Evolutionary conservation across 352 stramenopile genomes (phyloP).

Genomic region (Phytopythium montanum): DNA sequence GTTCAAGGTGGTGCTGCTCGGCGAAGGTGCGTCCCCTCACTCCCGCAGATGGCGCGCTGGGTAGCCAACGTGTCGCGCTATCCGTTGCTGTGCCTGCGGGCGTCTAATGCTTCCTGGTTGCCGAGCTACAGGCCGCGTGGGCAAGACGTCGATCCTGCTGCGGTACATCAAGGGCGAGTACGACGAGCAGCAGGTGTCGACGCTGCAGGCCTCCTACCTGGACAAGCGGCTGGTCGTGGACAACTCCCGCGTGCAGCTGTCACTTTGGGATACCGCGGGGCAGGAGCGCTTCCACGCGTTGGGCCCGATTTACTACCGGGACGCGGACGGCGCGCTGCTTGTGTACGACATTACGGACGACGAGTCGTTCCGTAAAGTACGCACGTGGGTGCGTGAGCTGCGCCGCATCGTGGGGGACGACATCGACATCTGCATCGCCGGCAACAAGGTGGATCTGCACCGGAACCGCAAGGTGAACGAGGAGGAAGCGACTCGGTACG

Average conservation of each 20-base stretch:
- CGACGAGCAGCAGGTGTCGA: slow-evolving; percentile 90
- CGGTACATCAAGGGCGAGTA: slow-evolving; percentile 94
- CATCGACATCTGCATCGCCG: slow-evolving; percentile 90
- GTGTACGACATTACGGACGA: slow-evolving; percentile 93
- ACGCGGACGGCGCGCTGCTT: slow-evolving; percentile 84
- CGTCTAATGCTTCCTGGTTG: background rate
- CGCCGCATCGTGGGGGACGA: slow-evolving; percentile 89
- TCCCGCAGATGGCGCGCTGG: too few relatives aligned
- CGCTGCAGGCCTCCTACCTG: slow-evolving; percentile 92
- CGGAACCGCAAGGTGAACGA: slow-evolving; percentile 86
- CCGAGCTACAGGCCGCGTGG: slow-evolving; percentile 76
- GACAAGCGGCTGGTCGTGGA: slow-evolving; percentile 90
- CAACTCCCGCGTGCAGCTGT: slow-evolving; percentile 72
- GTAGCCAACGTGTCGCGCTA: background rate
- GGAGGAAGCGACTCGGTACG: slow-evolving; percentile 82
- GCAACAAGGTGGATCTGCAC: slow-evolving; percentile 92
- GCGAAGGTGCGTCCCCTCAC: slow-evolving; percentile 58
- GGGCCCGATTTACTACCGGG: slow-evolving; percentile 89
- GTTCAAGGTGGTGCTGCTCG: slow-evolving; percentile 84
- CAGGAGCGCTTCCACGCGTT: slow-evolving; percentile 88
- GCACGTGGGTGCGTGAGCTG: slow-evolving; percentile 92
- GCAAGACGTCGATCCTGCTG: slow-evolving; percentile 94
- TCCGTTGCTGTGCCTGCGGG: background rate
- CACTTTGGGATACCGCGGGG: slow-evolving; percentile 86
- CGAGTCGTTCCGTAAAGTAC: slow-evolving; percentile 90